These are phyloP conservation scores for Sclerotinia borealis DNA, from an alignment of 2,329 filamentous ascomycete species.

Conservation along the genomic window DNA sequence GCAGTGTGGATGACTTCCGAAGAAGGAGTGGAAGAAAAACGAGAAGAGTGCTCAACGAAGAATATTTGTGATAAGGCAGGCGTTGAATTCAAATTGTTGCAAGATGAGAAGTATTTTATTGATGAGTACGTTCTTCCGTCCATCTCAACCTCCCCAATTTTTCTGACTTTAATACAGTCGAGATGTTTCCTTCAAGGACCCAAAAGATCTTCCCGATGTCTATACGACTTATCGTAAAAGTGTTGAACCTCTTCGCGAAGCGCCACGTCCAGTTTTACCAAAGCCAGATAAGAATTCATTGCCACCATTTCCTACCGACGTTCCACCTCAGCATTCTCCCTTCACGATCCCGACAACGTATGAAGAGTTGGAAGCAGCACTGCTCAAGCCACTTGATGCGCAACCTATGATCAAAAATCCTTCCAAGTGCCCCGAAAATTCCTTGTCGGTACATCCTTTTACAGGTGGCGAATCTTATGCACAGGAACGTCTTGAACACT, in stretches of 20 bases:
- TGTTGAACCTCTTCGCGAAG: constrained; percentile 62
- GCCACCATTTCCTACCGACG: constrained; percentile 48
- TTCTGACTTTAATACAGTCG: constrained; percentile 42
- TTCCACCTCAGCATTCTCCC: constrained; percentile 54
- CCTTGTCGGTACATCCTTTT: constrained; percentile 59
- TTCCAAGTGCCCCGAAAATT: constrained; percentile 46
- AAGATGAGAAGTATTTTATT: constrained; percentile 72
- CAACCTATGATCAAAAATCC: constrained; percentile 44
- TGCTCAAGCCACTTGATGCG: constrained; percentile 52
- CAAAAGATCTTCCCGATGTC: constrained; percentile 61
- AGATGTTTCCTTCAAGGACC: constrained; percentile 53
- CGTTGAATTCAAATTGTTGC: constrained; percentile 59
- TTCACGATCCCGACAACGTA: constrained; percentile 56
- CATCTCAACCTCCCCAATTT: background rate
- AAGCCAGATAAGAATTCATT: constrained; percentile 45
- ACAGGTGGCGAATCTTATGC: constrained; percentile 59
- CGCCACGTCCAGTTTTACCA: constrained; percentile 53
- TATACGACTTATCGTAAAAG: constrained; percentile 71
- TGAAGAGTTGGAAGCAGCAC: constrained; percentile 45
- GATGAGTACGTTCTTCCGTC: constrained; percentile 58
- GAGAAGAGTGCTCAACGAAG: constrained; percentile 54
- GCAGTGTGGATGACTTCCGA: constrained; percentile 71
- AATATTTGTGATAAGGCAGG: constrained; percentile 45
- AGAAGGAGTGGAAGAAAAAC: constrained; percentile 61
- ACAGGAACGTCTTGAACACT: constrained; percentile 50